A percentile compares a stretch with the other conserved stretches of the same genome.
Conservation (phyloP, 2,329 filamentous ascomycete genomes). For the Arachnopeziza araneosa region DNA sequence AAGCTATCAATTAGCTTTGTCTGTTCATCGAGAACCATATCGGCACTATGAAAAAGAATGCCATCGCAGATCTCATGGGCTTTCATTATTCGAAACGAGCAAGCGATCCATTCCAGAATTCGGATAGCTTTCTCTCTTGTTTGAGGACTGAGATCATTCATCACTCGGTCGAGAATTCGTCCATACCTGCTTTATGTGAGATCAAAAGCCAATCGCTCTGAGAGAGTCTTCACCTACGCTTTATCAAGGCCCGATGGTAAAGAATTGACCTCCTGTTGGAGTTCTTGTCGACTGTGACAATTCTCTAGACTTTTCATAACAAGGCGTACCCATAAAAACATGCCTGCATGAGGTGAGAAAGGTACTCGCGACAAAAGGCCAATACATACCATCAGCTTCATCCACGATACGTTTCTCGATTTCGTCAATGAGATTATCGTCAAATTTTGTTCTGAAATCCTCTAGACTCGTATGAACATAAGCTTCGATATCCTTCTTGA, state of each 20-base stretch:
- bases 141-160: background rate
- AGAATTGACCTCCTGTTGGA: conserved; percentile 1
- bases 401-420: conserved; percentile 5
- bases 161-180: conserved; percentile 18
- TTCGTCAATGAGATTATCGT: background rate
- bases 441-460: conserved; percentile 3
- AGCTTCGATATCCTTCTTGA: conserved; percentile 6
- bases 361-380: background rate
- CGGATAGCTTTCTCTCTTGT: background rate
- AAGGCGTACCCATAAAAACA: conserved; percentile 15
- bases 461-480: conserved; percentile 1
- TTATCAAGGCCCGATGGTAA: conserved; percentile 10
- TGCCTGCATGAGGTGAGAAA: conserved; percentile 5
- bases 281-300: conserved; percentile 4
- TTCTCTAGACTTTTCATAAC: conserved; percentile 6
- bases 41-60: background rate
- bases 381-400: conserved; percentile 7
- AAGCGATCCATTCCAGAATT: conserved; percentile 9
- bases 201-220: background rate
- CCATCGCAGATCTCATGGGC: conserved; percentile 12
- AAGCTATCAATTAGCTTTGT: conserved; percentile 3
- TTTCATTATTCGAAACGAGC: conserved; percentile 11
- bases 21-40: conserved; percentile 1
- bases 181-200: conserved; percentile 1
- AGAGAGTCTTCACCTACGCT: conserved; percentile 13